Conservation (phyloP, 2,329 filamentous ascomycete species). For the Trichoderma gracile region DNA sequence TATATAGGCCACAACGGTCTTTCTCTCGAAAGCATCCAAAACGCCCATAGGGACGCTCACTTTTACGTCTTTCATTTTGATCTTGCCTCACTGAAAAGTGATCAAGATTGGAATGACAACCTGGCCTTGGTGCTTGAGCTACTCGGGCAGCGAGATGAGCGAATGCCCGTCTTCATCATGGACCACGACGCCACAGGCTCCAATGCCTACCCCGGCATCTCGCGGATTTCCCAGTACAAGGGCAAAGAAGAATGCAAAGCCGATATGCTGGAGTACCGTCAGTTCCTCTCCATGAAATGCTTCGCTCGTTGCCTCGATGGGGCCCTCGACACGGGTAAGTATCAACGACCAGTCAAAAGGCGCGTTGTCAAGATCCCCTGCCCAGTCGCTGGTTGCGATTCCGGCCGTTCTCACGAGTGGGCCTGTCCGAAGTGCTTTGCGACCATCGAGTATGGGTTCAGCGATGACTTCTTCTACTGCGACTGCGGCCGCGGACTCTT, state of each 20-base stretch:
- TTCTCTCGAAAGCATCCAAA: not conserved
- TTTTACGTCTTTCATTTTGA: slow-evolving; percentile 22
- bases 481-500: slow-evolving; percentile 39
- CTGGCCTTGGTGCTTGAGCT: slow-evolving; percentile 12
- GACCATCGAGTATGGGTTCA: slow-evolving; percentile 19
- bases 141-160: not conserved
- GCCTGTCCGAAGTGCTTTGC: slow-evolving; percentile 11
- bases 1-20: slow-evolving; percentile 29
- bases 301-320: not conserved
- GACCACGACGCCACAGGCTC: slow-evolving; percentile 26
- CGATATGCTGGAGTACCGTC: not conserved
- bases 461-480: slow-evolving; percentile 39
- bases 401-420: slow-evolving; percentile 20
- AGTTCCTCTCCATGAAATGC: slow-evolving; percentile 9
- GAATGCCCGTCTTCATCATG: slow-evolving; percentile 26
- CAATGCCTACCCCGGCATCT: not conserved
- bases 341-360: slow-evolving; percentile 26
- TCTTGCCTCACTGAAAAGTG: not conserved
- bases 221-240: slow-evolving; percentile 11
- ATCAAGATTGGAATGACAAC: slow-evolving; percentile 15
- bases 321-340: not conserved
- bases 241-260: not conserved
- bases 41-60: not conserved
- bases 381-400: slow-evolving; percentile 34
- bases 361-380: slow-evolving; percentile 39